Evolutionary conservation across 2,329 filamentous ascomycete species (phyloP).

Genomic region (Colletotrichum australisinense): DNA sequence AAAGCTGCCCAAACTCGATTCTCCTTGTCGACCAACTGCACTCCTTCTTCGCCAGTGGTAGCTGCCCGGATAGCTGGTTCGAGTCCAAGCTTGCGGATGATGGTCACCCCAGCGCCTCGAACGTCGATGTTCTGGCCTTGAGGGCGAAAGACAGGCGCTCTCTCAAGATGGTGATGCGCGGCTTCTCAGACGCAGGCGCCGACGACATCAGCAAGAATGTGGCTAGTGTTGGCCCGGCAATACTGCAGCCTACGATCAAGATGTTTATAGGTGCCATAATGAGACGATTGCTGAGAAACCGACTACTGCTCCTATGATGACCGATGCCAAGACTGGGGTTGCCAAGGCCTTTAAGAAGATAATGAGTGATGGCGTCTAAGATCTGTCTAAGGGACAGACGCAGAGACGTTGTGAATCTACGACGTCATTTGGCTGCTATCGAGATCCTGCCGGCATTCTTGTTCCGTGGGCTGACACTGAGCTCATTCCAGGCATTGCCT

Average conservation of each 20-base stretch:
- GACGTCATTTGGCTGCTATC: not conserved
- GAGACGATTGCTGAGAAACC: not conserved
- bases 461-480: not conserved
- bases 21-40: constrained; percentile 57
- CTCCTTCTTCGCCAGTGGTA: constrained; percentile 55
- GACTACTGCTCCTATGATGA: fast-evolving
- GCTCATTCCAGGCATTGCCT: not conserved
- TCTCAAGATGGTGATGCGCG: constrained; percentile 51
- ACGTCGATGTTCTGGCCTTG: constrained; percentile 51
- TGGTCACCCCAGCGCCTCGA: constrained; percentile 48
- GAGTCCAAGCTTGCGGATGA: constrained; percentile 53
- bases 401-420: not conserved
- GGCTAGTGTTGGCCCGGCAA: constrained; percentile 46
- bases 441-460: not conserved
- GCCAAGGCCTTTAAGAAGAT: not conserved
- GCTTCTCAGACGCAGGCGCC: constrained; percentile 4
- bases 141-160: constrained; percentile 41
- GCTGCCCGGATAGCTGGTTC: constrained; percentile 47
- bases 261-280: constrained; percentile 36
- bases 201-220: constrained; percentile 9
- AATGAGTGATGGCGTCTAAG: fast-evolving
- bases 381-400: not conserved
- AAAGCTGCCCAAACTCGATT: constrained; percentile 49
- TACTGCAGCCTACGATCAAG: constrained; percentile 47
- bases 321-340: not conserved